These are phyloP conservation scores for Fraxinus cuspidata DNA, from an alignment of 257 asterid species.

Conservation along the genomic window DNA sequence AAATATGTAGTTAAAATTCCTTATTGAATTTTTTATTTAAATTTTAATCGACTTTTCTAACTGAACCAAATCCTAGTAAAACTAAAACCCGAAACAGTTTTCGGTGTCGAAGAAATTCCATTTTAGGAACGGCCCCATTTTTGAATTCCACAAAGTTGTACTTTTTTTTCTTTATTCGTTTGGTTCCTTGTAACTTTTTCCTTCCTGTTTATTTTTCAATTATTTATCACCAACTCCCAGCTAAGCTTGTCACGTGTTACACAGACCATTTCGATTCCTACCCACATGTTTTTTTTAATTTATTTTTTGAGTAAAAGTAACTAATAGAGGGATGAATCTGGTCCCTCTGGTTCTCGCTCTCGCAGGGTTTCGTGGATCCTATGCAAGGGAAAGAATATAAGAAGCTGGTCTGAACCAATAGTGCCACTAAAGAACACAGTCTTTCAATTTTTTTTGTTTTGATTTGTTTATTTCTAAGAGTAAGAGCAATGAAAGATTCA, in stretches of 20 bases:
- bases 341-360: conserved; percentile 26
- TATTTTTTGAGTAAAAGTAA: neutral
- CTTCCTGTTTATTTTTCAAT: neutral
- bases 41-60: too few species aligned
- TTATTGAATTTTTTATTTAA: too few species aligned
- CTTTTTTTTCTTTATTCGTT: conserved; percentile 25
- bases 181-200: conserved; percentile 17
- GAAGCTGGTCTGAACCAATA: conserved; percentile 33
- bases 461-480: conserved; percentile 5
- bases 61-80: too few species aligned
- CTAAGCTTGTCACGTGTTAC: conserved; percentile 24
- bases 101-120: conserved; percentile 39
- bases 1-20: too few species aligned
- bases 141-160: conserved; percentile 29
- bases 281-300: conserved; percentile 8
- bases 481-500: neutral
- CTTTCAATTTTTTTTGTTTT: neutral
- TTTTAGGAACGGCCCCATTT: conserved; percentile 39
- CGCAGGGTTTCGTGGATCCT: conserved; percentile 54
- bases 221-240: conserved; percentile 23
- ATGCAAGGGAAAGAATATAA: conserved; percentile 51
- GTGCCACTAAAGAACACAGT: conserved; percentile 5
- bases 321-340: neutral
- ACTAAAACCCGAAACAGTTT: conserved; percentile 28
- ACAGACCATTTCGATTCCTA: neutral